These are phyloP conservation scores for Tricholoma matsutake DNA, from an alignment of 768 basidiomycete genomes.

Conservation along the genomic window DNA sequence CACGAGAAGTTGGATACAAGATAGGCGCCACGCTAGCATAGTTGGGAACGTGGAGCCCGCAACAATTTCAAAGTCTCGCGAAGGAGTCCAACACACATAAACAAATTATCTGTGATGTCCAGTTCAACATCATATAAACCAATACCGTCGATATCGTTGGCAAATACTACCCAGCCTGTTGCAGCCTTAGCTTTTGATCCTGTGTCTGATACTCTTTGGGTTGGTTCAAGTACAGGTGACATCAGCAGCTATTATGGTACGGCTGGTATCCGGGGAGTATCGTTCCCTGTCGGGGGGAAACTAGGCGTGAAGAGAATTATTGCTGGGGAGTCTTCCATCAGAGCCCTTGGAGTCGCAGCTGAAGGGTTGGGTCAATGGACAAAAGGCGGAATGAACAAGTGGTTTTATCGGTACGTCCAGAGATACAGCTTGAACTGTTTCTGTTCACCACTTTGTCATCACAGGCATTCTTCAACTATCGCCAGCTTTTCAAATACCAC, in stretches of 20 bases:
- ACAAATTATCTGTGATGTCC: not conserved
- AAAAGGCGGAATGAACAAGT: slow-evolving; percentile 84
- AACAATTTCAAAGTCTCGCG: too few relatives aligned
- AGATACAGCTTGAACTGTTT: not conserved
- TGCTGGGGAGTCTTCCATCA: slow-evolving; percentile 77
- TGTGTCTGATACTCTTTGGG: slow-evolving; percentile 86
- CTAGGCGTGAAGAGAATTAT: slow-evolving; percentile 70
- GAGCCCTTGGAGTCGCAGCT: slow-evolving; percentile 56
- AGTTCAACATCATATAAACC: slow-evolving; percentile 23
- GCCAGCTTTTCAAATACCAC: slow-evolving; percentile 46
- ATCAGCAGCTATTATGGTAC: slow-evolving; percentile 67
- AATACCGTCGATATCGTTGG: slow-evolving; percentile 30
- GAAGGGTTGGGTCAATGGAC: slow-evolving; percentile 75
- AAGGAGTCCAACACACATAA: not conserved
- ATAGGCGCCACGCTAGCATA: not conserved
- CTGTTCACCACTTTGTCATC: slow-evolving; percentile 3
- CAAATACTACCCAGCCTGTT: slow-evolving; percentile 48
- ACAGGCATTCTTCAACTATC: slow-evolving; percentile 21
- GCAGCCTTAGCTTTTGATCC: slow-evolving; percentile 88
- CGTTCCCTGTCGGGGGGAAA: slow-evolving; percentile 68
- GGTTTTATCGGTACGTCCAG: slow-evolving; percentile 63
- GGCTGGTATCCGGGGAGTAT: slow-evolving; percentile 64
- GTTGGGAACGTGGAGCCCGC: too few relatives aligned
- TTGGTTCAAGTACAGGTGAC: slow-evolving; percentile 69
- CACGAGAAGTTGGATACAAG: not conserved